Evolutionary conservation across 2,329 filamentous ascomycete species (phyloP).

Genomic region (Aureobasidium sp.): DNA sequence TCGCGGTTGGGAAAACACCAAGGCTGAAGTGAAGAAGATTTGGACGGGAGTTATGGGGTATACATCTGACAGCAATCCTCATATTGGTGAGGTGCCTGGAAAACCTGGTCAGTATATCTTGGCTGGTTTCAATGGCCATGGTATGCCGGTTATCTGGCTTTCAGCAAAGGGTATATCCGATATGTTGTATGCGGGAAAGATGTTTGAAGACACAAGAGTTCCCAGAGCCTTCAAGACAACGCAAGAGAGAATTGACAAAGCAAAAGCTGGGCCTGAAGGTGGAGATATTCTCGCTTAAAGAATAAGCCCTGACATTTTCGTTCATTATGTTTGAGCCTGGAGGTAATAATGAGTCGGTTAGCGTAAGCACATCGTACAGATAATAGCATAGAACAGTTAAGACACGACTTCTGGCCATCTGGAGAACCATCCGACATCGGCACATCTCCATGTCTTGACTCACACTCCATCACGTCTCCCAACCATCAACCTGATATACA

Average conservation of each 20-base stretch:
- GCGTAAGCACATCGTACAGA: neutral
- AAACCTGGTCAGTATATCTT: constrained; percentile 35
- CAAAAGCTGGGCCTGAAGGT: constrained; percentile 15
- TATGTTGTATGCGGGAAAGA: constrained; percentile 28
- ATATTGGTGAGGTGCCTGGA: constrained; percentile 37
- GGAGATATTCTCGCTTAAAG: constrained; percentile 16
- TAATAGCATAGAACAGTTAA: neutral
- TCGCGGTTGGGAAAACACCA: constrained; percentile 40
- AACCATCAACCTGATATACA: neutral
- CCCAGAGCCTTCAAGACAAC: constrained; percentile 17
- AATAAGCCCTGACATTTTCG: neutral
- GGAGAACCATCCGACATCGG: neutral
- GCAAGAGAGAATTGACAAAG: constrained; percentile 15
- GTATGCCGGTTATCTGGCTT: constrained; percentile 41
- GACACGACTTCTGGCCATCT: neutral
- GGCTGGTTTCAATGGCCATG: constrained; percentile 44
- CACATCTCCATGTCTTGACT: neutral
- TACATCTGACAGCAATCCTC: constrained; percentile 25
- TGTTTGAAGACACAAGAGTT: constrained; percentile 15
- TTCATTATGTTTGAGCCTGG: no score
- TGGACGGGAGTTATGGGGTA: constrained; percentile 35
- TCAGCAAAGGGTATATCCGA: constrained; percentile 32
- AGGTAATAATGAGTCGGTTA: neutral
- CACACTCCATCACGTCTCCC: neutral
- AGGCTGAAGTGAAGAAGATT: constrained; percentile 28